These are phyloP conservation scores for Vaccinium vitisidaea DNA, from an alignment of 148 eudicot genomes.

Conservation along the genomic window DNA sequence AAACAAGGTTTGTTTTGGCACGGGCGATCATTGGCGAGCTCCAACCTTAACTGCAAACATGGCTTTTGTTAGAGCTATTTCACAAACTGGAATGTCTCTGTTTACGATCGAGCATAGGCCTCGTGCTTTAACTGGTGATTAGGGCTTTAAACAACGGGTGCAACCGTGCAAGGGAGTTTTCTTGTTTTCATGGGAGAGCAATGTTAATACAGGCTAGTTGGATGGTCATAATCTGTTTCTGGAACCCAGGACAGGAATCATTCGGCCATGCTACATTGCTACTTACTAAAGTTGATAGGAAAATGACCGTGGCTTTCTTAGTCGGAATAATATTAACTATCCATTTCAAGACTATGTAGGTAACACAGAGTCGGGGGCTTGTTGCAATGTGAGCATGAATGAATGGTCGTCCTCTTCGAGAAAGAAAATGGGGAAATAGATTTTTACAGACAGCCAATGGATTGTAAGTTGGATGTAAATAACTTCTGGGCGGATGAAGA, in stretches of 20 bases:
- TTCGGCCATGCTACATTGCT: neutral
- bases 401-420: neutral
- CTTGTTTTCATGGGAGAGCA: neutral
- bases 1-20: slow-evolving; percentile 89
- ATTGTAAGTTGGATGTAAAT: neutral
- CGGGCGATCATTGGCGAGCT: slow-evolving; percentile 77
- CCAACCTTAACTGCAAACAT: slow-evolving; percentile 89
- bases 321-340: neutral
- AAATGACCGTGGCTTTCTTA: neutral
- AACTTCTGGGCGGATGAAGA: neutral
- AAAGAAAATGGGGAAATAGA: neutral
- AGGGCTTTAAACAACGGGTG: slow-evolving; percentile 1
- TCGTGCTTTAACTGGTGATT: slow-evolving; percentile 78
- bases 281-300: neutral
- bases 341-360: neutral
- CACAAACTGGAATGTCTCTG: slow-evolving; percentile 87
- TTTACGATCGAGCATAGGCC: slow-evolving; percentile 74
- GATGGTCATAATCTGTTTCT: neutral
- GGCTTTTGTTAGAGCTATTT: slow-evolving; percentile 90
- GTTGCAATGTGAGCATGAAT: neutral
- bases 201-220: neutral
- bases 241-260: neutral
- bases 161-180: neutral
- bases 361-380: neutral
- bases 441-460: neutral